A percentile compares a stretch with the other conserved stretches of the same genome.
Evolutionary conservation across 768 basidiomycete species (phyloP).

Genomic region (Lactarius indigo): DNA sequence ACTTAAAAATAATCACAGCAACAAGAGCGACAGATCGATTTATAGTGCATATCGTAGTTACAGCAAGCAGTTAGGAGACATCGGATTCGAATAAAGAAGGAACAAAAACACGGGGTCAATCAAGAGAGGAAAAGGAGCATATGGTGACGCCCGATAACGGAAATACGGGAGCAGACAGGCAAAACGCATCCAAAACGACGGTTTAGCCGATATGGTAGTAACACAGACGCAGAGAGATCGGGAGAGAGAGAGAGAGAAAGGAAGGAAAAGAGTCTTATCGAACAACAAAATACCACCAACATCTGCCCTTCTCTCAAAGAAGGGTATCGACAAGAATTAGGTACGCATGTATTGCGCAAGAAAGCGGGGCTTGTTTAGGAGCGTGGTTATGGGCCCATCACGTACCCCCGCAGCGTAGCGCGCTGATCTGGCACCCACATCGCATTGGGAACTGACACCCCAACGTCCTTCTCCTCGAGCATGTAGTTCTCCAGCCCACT

Average conservation of each 20-base stretch:
- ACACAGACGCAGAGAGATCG: not conserved
- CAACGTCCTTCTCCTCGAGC: constrained; percentile 58
- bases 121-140: not conserved
- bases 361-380: not conserved
- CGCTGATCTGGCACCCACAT: constrained; percentile 23
- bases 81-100: not conserved
- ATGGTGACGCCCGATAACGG: not conserved
- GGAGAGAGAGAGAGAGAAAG: not conserved
- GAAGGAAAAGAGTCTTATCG: not conserved
- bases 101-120: not conserved
- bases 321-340: not conserved
- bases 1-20: not conserved
- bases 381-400: constrained; percentile 11
- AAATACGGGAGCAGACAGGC: not conserved
- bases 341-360: not conserved
- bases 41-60: constrained; percentile 17
- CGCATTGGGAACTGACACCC: constrained; percentile 2
- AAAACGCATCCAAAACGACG: not conserved
- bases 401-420: constrained; percentile 16
- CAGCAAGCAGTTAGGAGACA: constrained; percentile 12
- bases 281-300: not conserved
- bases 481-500: constrained; percentile 61
- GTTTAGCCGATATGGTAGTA: not conserved
- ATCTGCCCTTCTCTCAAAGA: not conserved
- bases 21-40: not conserved